Percentiles rank a stretch among this genome's conserved stretches.
Conservation (phyloP, 1,139 yeast genomes). For the Geotrichum histeridarum region DNA sequence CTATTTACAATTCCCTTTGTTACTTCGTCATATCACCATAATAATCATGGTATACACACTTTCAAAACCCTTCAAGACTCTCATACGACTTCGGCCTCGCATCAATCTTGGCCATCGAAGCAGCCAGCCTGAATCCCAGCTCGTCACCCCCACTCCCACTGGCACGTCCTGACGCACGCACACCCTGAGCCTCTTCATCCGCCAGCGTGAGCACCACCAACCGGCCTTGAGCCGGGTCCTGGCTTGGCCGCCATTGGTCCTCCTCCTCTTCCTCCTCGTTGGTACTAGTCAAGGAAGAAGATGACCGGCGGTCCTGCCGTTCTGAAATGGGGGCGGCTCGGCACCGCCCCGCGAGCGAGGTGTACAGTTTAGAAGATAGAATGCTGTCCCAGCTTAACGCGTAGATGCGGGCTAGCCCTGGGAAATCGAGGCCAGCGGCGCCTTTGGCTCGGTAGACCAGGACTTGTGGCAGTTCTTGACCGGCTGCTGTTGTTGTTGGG, state of each 20-base stretch:
- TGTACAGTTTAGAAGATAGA: conserved; percentile 13
- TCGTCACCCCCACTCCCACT: conserved; percentile 5
- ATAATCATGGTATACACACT: no score
- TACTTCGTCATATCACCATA: no score
- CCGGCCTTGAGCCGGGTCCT: conserved; percentile 10
- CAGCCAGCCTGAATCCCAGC: conserved; percentile 12
- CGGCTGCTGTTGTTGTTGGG: neutral
- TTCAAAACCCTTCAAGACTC: neutral
- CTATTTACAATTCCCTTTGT: no score
- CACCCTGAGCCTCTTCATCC: conserved; percentile 9
- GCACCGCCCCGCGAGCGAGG: conserved; percentile 16
- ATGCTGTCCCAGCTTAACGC: conserved; percentile 21
- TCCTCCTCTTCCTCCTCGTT: no score
- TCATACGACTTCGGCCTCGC: conserved; percentile 5
- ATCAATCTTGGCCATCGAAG: conserved; percentile 16
- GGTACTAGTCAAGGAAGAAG: neutral
- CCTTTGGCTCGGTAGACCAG: conserved; percentile 14
- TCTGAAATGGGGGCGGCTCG: conserved; percentile 10
- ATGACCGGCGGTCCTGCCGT: neutral
- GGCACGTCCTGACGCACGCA: neutral
- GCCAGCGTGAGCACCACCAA: conserved; percentile 16
- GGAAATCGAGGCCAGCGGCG: conserved; percentile 20
- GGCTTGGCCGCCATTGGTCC: conserved; percentile 4
- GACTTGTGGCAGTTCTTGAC: conserved; percentile 8
- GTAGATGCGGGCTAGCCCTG: conserved; percentile 20